Evolutionary conservation across 306 rosid species (phyloP), one percentile per base, ranked within the genome.

Genomic region (Trichosanthes truncata): DNA sequence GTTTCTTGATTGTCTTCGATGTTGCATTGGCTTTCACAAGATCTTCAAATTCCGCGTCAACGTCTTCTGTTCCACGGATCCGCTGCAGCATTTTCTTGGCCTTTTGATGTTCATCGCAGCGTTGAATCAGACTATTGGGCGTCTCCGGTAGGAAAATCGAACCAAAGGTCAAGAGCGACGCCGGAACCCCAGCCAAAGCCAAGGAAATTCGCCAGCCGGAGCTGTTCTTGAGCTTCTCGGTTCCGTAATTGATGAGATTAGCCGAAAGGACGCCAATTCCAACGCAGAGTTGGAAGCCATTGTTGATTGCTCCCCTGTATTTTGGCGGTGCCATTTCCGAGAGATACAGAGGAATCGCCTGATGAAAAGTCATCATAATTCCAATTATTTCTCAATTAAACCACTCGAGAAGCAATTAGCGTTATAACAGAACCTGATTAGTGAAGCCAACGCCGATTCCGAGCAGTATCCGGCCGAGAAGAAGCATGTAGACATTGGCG

Each of bases 371-470:
- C 20, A 23, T 11, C 65, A 9, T 9, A 21, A 23, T 23, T 23
- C 33, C 33, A 3, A 9, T 10, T 7, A 62, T 13, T 26, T 31
- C 35, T 62, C 20, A 31, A 29, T 26, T 62, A 62, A 33, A 25
- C 9, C 20, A 55, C 26, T 18, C 8, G 3, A 36, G 40, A 36
- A 36, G 40, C 40, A 36, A 4, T 3, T 36, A 36, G 6, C 0
- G 40, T 36, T 36, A 36, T 33, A 40, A 40, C n/a, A 38, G 21
- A 45, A 88, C 97, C 91, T 92, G 97, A 79, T 89, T 92, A 31
- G 89, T 85, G 80, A 92, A 92, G 76, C 94, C 97, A 74, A 92
- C 91, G 6, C 97, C 97, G 57, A 92, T 88, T 56, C 97, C 97
- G 12, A 90, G 94, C 87, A 92, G 59, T 52, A 92, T 66, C 20